These are phyloP conservation scores for Epicoccum nigrum DNA, from an alignment of 2,329 filamentous ascomycete genomes.

Conservation along the genomic window DNA sequence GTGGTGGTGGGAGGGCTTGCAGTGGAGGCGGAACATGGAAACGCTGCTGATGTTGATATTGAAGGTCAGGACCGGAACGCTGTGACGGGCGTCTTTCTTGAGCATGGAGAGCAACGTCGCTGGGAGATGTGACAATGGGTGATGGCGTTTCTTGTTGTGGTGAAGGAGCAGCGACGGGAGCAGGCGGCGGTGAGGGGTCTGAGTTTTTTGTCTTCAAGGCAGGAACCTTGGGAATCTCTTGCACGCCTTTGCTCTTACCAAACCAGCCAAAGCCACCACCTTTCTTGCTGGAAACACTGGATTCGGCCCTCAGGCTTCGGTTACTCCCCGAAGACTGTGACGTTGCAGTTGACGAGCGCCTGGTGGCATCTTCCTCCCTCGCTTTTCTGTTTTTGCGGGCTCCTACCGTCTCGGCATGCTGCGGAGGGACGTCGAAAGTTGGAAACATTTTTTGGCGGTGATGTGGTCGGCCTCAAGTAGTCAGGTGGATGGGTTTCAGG, in stretches of 20 bases:
- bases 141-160: constrained; percentile 23
- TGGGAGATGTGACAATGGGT: constrained; percentile 12
- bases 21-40: constrained; percentile 21
- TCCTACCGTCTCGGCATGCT: constrained; percentile 34
- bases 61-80: constrained; percentile 11
- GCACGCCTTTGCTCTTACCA: constrained; percentile 32
- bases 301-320: constrained; percentile 16
- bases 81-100: constrained; percentile 8
- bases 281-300: constrained; percentile 17
- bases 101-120: constrained; percentile 6
- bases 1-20: constrained; percentile 27
- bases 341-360: constrained; percentile 27
- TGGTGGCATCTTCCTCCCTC: constrained; percentile 26
- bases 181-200: constrained; percentile 4
- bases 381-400: constrained; percentile 32
- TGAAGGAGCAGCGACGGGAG: background rate
- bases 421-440: constrained; percentile 34
- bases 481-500: constrained; percentile 3
- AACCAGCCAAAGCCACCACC: constrained; percentile 25
- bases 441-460: constrained; percentile 32
- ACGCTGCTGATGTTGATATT: constrained; percentile 18
- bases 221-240: constrained; percentile 29
- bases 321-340: constrained; percentile 34
- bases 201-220: constrained; percentile 17
- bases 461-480: constrained; percentile 8